Evolutionary conservation across 73 alveolate species (phyloP), one percentile per base, ranked within the genome.

Genomic region (Tetrahymena elliotti): DNA sequence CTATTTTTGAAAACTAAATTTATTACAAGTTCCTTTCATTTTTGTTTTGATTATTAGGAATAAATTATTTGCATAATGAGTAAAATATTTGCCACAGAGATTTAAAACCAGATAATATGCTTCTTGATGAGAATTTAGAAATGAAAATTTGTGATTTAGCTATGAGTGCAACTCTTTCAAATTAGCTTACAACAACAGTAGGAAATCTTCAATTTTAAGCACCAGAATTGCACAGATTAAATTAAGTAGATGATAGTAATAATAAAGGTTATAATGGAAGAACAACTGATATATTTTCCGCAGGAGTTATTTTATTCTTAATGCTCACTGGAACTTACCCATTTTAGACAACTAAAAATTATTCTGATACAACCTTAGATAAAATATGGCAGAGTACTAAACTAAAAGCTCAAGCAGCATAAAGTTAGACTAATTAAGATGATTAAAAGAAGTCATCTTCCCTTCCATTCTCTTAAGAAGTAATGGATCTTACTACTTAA

Each of bases 41-140:
- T 8, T 12, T 47, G 24, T 47, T 47, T 68, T 31, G 22, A 68
- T 18, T 1, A 24, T 4, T 68, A 68, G 88, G 88, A 27, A 18
- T 68, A n/a, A 68, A 68, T 31, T 68, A 68, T 68, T 10, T 68
- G 38, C 88, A 68, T 16, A 68, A 84, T 34, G 52, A 84, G 52
- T 37, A 84, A 84, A 84, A 84, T 38, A 84, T 84, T 37, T 35
- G 82, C 36, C 93, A 84, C 37, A 84, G 93, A 84, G 93, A 84
- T 38, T 33, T 84, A 84, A 84, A 84, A 11, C 93, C 93, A 16
- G 93, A 84, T 37, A 84, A 84, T 84, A 37, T 84, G 93, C 93
- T 84, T n/a, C 37, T 84, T 6, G 36, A 84, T 38, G 52, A 35
- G 35, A 37, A 24, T 37, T 84, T 84, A 37, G 33, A 84, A n/a